Conservation (phyloP, 495 filamentous ascomycete genomes). For the Sordaria brevicollis region DNA sequence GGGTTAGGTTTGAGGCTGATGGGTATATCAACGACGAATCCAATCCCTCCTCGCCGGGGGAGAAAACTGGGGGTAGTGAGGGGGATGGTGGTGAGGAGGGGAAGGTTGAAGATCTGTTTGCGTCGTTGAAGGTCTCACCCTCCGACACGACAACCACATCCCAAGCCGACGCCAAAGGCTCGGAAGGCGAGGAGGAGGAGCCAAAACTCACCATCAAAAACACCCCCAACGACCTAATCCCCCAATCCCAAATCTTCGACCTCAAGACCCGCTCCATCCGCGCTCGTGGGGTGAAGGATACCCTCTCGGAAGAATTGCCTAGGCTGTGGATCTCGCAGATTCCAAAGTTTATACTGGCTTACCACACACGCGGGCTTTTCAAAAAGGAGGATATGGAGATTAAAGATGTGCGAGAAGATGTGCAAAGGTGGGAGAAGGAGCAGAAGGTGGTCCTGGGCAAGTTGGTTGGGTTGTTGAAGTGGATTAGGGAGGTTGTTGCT, state of each 20-base stretch:
- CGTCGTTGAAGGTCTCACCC: background rate
- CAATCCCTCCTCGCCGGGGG: background rate
- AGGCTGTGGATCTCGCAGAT: constrained; percentile 53
- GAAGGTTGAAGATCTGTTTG: background rate
- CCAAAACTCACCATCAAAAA: background rate
- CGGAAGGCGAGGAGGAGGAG: too few relatives aligned
- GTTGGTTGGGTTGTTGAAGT: constrained; percentile 28
- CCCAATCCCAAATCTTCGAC: constrained; percentile 48
- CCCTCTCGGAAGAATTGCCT: constrained; percentile 35
- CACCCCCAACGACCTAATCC: constrained; percentile 10
- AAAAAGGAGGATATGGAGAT: constrained; percentile 31
- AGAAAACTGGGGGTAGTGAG: background rate
- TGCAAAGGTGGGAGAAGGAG: constrained; percentile 42
- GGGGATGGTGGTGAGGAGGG: background rate
- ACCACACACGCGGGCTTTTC: constrained; percentile 46
- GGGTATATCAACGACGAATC: constrained; percentile 33
- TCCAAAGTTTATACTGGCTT: constrained; percentile 51
- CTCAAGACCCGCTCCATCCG: constrained; percentile 51
- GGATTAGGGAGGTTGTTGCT: background rate
- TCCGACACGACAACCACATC: background rate
- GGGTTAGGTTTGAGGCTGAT: constrained; percentile 54
- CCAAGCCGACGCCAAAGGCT: background rate
- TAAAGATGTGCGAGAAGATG: constrained; percentile 30
- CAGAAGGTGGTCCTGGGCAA: constrained; percentile 28
- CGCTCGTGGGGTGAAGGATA: constrained; percentile 8